Conservation (phyloP, 2,329 filamentous ascomycete species). For the Nigrograna mackinnonii region DNA sequence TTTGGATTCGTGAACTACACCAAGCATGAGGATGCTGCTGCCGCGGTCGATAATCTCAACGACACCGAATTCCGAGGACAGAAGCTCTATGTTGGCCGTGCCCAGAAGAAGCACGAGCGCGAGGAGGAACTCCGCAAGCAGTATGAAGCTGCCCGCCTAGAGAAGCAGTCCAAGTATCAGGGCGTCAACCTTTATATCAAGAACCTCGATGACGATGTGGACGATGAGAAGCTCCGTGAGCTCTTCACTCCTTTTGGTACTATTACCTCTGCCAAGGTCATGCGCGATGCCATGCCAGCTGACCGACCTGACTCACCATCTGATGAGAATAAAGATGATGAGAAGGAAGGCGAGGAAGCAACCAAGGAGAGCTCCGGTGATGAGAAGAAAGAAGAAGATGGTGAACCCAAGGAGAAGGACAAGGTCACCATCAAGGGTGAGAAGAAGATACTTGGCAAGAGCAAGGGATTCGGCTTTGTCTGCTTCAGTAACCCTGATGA, state of each 20-base stretch:
- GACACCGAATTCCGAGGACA: conserved; percentile 90
- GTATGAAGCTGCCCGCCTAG: conserved; percentile 94
- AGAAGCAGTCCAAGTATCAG: conserved; percentile 99
- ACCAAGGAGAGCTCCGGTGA: conserved; percentile 56
- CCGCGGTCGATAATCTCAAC: conserved; percentile 90
- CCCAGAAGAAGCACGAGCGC: conserved; percentile 99
- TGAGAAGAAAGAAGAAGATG: conserved; percentile 58
- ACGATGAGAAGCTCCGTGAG: conserved; percentile 95
- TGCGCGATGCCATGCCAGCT: conserved; percentile 75
- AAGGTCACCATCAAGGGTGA: conserved; percentile 60
- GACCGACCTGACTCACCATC: conserved; percentile 53
- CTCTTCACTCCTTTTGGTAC: conserved; percentile 90
- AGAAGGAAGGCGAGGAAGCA: conserved; percentile 50
- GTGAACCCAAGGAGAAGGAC: conserved; percentile 60
- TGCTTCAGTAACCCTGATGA: conserved; percentile 99
- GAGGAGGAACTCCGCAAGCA: conserved; percentile 99
- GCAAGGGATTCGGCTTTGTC: conserved; percentile 99
- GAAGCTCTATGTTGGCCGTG: conserved; percentile 96
- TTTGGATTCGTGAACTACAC: conserved; percentile 97
- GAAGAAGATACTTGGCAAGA: conserved; percentile 83
- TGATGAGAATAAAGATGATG: conserved; percentile 47
- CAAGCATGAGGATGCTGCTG: conserved; percentile 82
- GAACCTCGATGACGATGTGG: conserved; percentile 95
- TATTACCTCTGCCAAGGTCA: conserved; percentile 98
- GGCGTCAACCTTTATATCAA: conserved; percentile 99